Conservation (phyloP, 169 alveolate species). For the Plasmodium inui region DNA sequence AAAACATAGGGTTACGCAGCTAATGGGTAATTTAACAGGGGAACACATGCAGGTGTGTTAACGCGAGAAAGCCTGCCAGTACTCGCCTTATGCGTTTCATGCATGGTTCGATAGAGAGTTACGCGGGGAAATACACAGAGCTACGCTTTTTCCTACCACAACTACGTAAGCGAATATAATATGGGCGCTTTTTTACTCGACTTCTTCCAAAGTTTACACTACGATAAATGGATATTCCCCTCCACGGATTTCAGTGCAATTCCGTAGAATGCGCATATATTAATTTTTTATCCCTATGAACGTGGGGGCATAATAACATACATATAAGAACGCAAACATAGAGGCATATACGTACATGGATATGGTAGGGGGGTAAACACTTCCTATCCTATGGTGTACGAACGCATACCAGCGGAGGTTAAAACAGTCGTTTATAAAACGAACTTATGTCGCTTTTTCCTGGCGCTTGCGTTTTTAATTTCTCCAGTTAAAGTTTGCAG, state of each 20-base stretch:
- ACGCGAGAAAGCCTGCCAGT: not conserved
- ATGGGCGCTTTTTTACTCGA: not conserved
- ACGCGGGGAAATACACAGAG: not conserved
- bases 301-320: not conserved
- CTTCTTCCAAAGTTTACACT: not conserved
- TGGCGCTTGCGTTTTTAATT: not conserved
- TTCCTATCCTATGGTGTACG: not conserved
- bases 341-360: not conserved
- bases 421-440: not conserved
- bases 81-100: not conserved
- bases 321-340: not conserved
- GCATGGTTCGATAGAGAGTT: not conserved
- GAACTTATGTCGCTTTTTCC: not conserved
- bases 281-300: not conserved
- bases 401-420: not conserved
- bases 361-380: not conserved
- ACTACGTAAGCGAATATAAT: not conserved
- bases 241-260: not conserved
- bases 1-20: not conserved
- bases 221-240: not conserved
- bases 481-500: not conserved
- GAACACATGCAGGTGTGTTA: not conserved
- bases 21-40: not conserved
- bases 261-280: not conserved
- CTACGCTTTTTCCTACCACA: not conserved